Evolutionary conservation across 345 rosid genomes (phyloP).

Genomic region (Xanthoceras sorbifolium): DNA sequence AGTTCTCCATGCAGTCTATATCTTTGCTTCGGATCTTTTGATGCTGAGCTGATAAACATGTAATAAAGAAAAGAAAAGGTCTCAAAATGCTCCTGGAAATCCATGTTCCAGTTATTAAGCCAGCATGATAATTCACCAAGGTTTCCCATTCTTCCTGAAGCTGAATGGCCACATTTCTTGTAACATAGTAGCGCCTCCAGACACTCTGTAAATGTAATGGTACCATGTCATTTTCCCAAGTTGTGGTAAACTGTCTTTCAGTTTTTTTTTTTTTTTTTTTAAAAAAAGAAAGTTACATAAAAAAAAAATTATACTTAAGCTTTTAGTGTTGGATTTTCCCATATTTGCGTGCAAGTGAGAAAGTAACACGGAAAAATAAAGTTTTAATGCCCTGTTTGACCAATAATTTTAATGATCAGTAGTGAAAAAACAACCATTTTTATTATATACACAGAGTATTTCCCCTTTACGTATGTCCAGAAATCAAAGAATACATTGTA

Average conservation of each 20-base stretch:
- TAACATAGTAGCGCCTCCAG: constrained; percentile 69
- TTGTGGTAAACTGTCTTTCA: not conserved
- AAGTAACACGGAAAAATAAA: not conserved
- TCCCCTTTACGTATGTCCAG: not conserved
- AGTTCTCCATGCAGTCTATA: constrained; percentile 51
- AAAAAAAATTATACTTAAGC: not conserved
- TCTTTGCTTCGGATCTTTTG: constrained; percentile 51
- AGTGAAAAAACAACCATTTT: not conserved
- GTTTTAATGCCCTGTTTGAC: not conserved
- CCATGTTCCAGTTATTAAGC: constrained; percentile 48
- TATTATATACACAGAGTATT: not conserved
- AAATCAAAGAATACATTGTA: not conserved
- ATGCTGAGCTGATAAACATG: constrained; percentile 45
- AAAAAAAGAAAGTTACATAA: not conserved
- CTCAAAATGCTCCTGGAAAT: constrained; percentile 65
- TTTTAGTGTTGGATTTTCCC: not conserved
- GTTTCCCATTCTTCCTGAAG: constrained; percentile 71
- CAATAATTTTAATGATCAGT: not conserved
- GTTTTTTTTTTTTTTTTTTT: not conserved
- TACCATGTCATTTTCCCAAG: constrained; percentile 16
- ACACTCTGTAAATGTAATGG: constrained; percentile 54
- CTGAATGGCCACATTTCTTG: constrained; percentile 55
- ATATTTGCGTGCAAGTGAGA: not conserved
- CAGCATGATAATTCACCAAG: constrained; percentile 39
- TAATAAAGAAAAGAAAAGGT: constrained; percentile 69